Conservation (phyloP, 1,139 yeast genomes). For the Candida tunisiensis region DNA sequence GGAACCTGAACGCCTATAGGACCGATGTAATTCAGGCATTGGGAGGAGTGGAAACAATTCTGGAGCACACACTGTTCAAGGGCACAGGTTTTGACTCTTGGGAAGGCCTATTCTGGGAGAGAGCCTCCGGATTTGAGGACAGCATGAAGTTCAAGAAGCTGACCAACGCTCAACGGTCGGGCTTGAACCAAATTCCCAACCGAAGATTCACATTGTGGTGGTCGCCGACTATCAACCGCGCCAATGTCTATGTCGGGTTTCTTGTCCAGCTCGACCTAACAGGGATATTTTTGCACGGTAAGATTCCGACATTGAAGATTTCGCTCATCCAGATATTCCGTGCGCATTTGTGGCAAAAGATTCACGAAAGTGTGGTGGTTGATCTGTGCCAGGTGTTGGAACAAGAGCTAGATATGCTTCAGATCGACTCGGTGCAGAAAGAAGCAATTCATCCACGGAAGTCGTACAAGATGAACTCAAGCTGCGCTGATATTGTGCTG, state of each 20-base stretch:
- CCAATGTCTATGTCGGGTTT: conserved; percentile 96
- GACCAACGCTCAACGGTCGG: conserved; percentile 95
- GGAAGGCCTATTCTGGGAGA: conserved; percentile 99
- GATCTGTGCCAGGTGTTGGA: conserved; percentile 89
- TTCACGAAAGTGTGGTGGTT: conserved; percentile 88
- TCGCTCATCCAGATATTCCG: conserved; percentile 92
- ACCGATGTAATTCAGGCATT: conserved; percentile 94
- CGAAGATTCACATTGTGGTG: conserved; percentile 97
- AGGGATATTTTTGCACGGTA: conserved; percentile 94
- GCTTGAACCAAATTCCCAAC: conserved; percentile 94
- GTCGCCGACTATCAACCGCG: conserved; percentile 98
- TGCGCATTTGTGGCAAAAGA: conserved; percentile 98
- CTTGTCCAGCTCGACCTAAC: conserved; percentile 91
- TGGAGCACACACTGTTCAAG: conserved; percentile 87
- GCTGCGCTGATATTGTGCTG: conserved; percentile 80
- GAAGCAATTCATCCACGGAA: conserved; percentile 94
- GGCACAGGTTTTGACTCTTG: conserved; percentile 97
- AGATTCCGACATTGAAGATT: conserved; percentile 90
- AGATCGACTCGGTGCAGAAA: conserved; percentile 74
- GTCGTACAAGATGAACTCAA: conserved; percentile 92
- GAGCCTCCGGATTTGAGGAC: conserved; percentile 93
- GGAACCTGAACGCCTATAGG: conserved; percentile 87
- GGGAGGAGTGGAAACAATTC: conserved; percentile 92
- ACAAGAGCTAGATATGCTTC: conserved; percentile 68
- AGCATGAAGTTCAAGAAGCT: conserved; percentile 85